phyloP scores from a whole-genome alignment of 352 stramenopile species.

The Blastocystis sp. region DNA sequence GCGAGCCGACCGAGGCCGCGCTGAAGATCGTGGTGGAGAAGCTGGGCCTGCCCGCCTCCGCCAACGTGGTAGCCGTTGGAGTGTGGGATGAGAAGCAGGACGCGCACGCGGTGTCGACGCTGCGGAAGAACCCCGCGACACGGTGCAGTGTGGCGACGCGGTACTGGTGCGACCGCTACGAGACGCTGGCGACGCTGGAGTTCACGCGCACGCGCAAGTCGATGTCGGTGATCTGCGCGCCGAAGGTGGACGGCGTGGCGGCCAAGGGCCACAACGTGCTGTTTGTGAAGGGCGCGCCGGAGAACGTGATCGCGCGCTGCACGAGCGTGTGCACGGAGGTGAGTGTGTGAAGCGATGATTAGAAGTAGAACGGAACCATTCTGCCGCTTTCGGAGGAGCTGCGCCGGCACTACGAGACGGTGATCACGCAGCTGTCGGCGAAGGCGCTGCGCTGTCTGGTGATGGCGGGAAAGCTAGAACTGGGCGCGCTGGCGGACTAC shows the following conservation, averaged over 20 bases:
- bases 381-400: constrained; percentile 85
- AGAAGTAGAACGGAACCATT: constrained; percentile 79
- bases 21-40: constrained; percentile 90
- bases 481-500: constrained; percentile 23
- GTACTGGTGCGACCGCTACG: constrained; percentile 73
- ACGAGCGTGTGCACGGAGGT: constrained; percentile 82
- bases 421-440: constrained; percentile 82
- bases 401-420: constrained; percentile 74
- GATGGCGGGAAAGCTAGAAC: constrained; percentile 82
- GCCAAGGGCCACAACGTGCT: constrained; percentile 82
- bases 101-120: not conserved
- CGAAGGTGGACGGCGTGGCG: not conserved
- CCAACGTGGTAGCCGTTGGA: not conserved
- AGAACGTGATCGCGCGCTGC: constrained; percentile 92
- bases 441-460: constrained; percentile 90
- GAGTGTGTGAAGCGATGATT: not conserved
- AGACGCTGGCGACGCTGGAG: constrained; percentile 83
- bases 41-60: constrained; percentile 79
- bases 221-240: constrained; percentile 88
- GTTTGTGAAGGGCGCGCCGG: constrained; percentile 71
- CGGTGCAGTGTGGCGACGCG: constrained; percentile 67
- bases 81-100: constrained; percentile 2
- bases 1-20: constrained; percentile 88
- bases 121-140: not conserved
- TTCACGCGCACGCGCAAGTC: constrained; percentile 94